Evolutionary conservation across 2,329 filamentous ascomycete species (phyloP), one percentile per base, ranked within the genome.

Genomic region (Botrytis deweyae): DNA sequence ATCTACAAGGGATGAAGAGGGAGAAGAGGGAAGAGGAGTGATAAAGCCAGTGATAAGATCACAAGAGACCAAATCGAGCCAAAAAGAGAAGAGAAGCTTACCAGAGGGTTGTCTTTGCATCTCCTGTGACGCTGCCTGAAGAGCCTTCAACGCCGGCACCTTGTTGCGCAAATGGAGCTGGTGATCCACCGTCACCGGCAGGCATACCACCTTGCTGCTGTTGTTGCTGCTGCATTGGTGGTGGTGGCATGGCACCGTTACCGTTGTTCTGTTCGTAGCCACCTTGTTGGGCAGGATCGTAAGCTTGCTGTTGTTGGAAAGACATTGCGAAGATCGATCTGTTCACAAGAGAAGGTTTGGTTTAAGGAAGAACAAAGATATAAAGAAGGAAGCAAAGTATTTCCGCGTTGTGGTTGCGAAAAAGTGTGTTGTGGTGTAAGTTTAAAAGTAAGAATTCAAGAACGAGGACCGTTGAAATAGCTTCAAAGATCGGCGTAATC

Each of bases 241-340:
- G 84, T 74, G 85, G 78, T 86, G 82, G 78, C 86, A 85, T 77
- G 77, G 77, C 74, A 76, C 76, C 76, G 73, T 78, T 76, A 61
- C 76, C 76, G 83, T 83, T 76, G 40, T 77, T 78, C 77, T 84
- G 84, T 72, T 84, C 86, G 82, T 88, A 88, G 77, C 86, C 85
- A 77, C 83, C 83, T 78, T 88, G 87, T 82, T 89, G 89, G 81
- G 88, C 90, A 77, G 87, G 85, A 79, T 91, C 89, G 82, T 89
- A 89, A 89, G 3, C 8, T 3, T 58, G 29, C 4, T 68, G 65
- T 22, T 68, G 65, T 20, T 67, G 65, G 65, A 58, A 68, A 68
- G 65, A 68, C 65, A 68, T 68, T 42, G 25, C 49, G 36, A 68
- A 25, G 10, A 33, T 68, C 25, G 36, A 68, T 42, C 29, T 58